Conservation (phyloP, 2,329 filamentous ascomycete species). For the Fusarium avenaceum region DNA sequence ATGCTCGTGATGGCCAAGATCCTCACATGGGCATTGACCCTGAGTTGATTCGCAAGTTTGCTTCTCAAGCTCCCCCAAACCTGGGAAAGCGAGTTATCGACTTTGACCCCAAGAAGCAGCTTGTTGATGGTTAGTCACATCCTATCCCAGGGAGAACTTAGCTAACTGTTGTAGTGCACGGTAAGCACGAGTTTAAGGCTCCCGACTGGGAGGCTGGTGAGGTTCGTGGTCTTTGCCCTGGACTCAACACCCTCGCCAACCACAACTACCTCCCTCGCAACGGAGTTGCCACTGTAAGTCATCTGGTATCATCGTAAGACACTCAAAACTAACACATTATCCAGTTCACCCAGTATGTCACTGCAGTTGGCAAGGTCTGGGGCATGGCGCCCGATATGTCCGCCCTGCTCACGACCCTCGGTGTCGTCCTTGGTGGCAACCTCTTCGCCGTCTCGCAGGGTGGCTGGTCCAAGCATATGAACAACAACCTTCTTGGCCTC, state of each 20-base stretch:
- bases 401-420: slow-evolving; percentile 26
- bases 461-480: slow-evolving; percentile 55
- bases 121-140: slow-evolving; percentile 27
- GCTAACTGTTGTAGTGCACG: slow-evolving; percentile 23
- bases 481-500: slow-evolving; percentile 60
- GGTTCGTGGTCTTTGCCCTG: slow-evolving; percentile 40
- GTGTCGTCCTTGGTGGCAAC: slow-evolving; percentile 58
- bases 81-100: slow-evolving; percentile 26
- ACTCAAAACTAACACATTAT: too few species aligned
- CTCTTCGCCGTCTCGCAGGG: slow-evolving; percentile 44
- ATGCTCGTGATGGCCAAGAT: slow-evolving; percentile 1
- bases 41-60: slow-evolving; percentile 38
- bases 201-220: slow-evolving; percentile 36
- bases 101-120: slow-evolving; percentile 34
- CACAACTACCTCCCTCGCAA: slow-evolving; percentile 45
- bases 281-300: slow-evolving; percentile 43
- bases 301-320: too few species aligned
- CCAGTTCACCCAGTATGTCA: slow-evolving; percentile 31
- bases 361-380: slow-evolving; percentile 37
- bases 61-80: slow-evolving; percentile 25
- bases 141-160: accelerated
- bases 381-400: slow-evolving; percentile 36
- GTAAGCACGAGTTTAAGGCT: slow-evolving; percentile 30
- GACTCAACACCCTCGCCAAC: slow-evolving; percentile 40
- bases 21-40: slow-evolving; percentile 35